Base-by-base conservation (phyloP, 306 rosid genomes). In the Cercis canadensis region DNA sequence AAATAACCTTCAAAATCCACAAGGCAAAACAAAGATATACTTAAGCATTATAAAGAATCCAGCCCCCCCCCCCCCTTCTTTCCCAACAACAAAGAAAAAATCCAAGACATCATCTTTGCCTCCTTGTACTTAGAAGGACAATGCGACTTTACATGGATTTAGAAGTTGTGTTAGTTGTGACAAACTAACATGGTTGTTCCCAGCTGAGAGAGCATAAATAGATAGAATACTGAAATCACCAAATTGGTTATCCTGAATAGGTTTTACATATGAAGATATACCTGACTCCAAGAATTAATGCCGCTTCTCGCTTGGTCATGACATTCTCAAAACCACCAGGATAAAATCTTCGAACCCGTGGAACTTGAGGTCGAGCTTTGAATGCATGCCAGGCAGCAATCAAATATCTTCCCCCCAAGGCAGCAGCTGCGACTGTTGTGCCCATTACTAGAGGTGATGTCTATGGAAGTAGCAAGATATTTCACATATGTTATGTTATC, bases 221-320 rank as follows among this genome's bases (percentile, higher is more conserved):
- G 3, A n/a, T 4, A 16, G 29, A 56, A 21, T 34, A 52, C 18
- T 52, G 10, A 13, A 39, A 41, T 36, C 0, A 9, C 39, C 5
- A 2, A 21, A 2, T 13, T 6, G 6, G 7, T 29, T 14, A 32
- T n/a, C n/a, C n/a, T n/a, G n/a, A 31, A 72, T 17, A 15, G n/a
- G 47, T 18, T 6, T 40, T 17, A 15, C 24, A 40, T 40, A 17
- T 11, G 57, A 14, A n/a, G 3, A 33, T 18, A 36, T 62, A 77
- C 81, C 81, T 62, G 54, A 77, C 66, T 24, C 81, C 81, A 3
- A 77, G 81, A 47, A 77, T 46, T 29, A 70, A 77, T 4, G 81
- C 81, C 1, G 81, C 81, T 49, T 77, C 81, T 15, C 81, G 62
- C 52, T 37, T 70, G 16, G 61, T 77, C 81, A 77, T 77, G 52